phyloP scores from a whole-genome alignment of 1,284 basidiomycete species.

The Boletus smithii region DNA sequence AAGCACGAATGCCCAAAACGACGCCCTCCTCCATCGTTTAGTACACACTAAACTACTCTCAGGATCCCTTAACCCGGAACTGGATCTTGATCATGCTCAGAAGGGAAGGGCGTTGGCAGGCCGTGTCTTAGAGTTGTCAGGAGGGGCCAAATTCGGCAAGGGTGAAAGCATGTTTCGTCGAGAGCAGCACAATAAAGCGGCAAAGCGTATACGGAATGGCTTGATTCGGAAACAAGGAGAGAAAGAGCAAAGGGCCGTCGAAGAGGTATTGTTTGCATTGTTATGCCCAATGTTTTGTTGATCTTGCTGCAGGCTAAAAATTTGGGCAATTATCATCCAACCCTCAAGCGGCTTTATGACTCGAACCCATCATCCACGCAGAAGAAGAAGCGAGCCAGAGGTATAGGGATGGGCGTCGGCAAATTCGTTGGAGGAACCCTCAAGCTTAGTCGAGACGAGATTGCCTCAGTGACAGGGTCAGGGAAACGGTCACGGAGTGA shows the following conservation, averaged over 20 bases:
- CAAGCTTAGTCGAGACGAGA: conserved; percentile 59
- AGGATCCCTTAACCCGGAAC: conserved; percentile 59
- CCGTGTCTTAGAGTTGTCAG: conserved; percentile 66
- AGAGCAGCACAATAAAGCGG: conserved; percentile 62
- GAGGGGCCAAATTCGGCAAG: conserved; percentile 63
- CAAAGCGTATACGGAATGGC: conserved; percentile 68
- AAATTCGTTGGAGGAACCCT: conserved; percentile 66
- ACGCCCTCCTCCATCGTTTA: conserved; percentile 68
- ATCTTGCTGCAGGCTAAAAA: conserved; percentile 59
- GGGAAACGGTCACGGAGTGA: conserved; percentile 9
- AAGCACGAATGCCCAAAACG: conserved; percentile 72
- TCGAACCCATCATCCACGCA: conserved; percentile 31
- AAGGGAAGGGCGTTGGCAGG: conserved; percentile 69
- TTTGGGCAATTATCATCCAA: conserved; percentile 75
- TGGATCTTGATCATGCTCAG: conserved; percentile 60
- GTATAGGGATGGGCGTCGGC: conserved; percentile 74
- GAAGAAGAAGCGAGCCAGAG: conserved; percentile 53
- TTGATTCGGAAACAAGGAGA: conserved; percentile 58
- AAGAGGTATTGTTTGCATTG: conserved; percentile 50
- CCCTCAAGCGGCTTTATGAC: conserved; percentile 64
- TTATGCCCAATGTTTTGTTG: background rate
- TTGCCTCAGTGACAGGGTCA: conserved; percentile 42
- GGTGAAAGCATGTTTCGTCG: conserved; percentile 60
- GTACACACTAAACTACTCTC: conserved; percentile 75
- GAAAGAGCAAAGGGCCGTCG: conserved; percentile 49